Evolutionary conservation across 2,329 filamentous ascomycete species (phyloP).

Genomic region (Talaromyces sp.): DNA sequence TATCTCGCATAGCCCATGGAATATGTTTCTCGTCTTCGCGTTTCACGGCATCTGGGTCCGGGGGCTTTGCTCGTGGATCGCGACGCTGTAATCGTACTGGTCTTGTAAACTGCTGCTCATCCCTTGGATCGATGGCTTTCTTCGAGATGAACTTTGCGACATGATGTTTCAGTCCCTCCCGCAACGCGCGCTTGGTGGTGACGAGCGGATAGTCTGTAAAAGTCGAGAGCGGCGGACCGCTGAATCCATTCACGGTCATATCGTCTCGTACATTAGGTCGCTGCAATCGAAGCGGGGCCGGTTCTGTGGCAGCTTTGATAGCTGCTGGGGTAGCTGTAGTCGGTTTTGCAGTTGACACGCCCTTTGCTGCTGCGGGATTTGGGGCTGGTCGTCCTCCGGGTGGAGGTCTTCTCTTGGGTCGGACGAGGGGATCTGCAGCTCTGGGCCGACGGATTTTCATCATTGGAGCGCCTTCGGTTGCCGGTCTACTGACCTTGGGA

Average conservation of each 20-base stretch:
- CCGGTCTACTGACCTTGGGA: constrained; percentile 46
- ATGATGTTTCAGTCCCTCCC: constrained; percentile 79
- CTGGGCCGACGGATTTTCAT: constrained; percentile 50
- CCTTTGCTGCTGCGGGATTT: constrained; percentile 23
- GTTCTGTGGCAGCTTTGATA: constrained; percentile 21
- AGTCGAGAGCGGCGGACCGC: constrained; percentile 38
- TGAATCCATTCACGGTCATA: constrained; percentile 42
- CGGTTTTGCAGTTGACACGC: constrained; percentile 26
- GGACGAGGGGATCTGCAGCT: constrained; percentile 61
- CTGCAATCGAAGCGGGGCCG: constrained; percentile 24
- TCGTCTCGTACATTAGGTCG: constrained; percentile 28
- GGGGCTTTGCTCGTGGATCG: constrained; percentile 64
- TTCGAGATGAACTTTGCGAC: constrained; percentile 75
- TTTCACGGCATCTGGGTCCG: constrained; percentile 52
- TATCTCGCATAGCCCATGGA: constrained; percentile 40
- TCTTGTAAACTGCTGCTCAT: constrained; percentile 79
- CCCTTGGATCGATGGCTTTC: constrained; percentile 62
- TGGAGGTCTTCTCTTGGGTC: constrained; percentile 52
- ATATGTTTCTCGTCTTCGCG: constrained; percentile 36
- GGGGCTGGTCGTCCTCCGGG: constrained; percentile 19
- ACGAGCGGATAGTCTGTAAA: constrained; percentile 65
- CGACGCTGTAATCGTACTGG: constrained; percentile 87
- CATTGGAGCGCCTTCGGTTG: constrained; percentile 46
- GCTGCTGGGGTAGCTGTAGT: constrained; percentile 11
- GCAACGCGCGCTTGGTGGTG: constrained; percentile 75